A percentile compares a stretch with the other conserved stretches of the same genome.
These are phyloP conservation scores for Crithidia mellificae DNA, from an alignment of 208 protist species.

Conservation along the genomic window DNA sequence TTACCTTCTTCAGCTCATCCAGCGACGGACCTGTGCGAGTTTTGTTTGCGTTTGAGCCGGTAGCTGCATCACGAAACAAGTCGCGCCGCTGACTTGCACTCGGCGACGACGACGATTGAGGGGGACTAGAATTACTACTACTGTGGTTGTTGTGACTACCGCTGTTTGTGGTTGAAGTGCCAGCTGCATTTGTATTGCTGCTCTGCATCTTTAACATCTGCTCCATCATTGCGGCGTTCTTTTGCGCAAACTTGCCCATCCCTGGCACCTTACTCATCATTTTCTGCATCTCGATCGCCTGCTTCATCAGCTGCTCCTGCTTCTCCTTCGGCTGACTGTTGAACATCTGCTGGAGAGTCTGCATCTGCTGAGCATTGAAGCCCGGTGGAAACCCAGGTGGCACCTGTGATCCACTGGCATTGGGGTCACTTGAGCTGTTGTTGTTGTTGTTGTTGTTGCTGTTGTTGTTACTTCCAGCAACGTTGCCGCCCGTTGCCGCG, in stretches of 20 bases:
- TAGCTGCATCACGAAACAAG: conserved; percentile 10
- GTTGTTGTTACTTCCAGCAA: conserved; percentile 7
- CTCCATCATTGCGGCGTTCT: conserved; percentile 73
- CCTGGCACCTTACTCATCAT: conserved; percentile 76
- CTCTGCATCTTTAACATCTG: conserved; percentile 57
- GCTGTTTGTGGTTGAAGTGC: neutral
- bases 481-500: neutral
- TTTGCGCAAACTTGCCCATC: conserved; percentile 68
- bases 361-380: conserved; percentile 66
- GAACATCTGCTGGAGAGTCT: conserved; percentile 78
- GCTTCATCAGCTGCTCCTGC: conserved; percentile 83
- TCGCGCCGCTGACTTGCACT: neutral
- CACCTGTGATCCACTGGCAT: neutral
- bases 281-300: conserved; percentile 84
- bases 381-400: conserved; percentile 45
- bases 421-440: too few species aligned
- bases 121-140: conserved; percentile 2
- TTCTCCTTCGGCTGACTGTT: conserved; percentile 71
- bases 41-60: neutral
- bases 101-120: neutral
- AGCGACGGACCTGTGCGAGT: conserved; percentile 49
- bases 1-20: conserved; percentile 82
- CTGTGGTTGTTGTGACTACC: neutral
- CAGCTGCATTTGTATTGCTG: neutral
- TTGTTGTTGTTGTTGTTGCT: conserved; percentile 8